These are phyloP conservation scores for Boletus smithii DNA, from an alignment of 1,284 basidiomycete genomes.

Conservation along the genomic window DNA sequence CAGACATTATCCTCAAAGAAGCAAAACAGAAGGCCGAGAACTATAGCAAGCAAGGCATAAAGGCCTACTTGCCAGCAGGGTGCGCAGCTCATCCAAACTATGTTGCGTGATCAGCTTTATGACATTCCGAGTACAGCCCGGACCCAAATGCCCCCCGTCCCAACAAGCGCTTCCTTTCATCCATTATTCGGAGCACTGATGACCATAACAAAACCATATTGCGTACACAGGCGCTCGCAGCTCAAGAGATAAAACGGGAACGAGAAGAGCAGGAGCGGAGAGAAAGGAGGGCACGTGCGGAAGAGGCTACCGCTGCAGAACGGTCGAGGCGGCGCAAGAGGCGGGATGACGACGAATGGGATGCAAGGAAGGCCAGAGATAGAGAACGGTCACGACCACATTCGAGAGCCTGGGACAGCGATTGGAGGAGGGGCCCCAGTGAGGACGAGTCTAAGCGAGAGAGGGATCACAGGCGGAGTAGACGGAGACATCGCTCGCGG, in stretches of 20 bases:
- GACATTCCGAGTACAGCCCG: slow-evolving; percentile 9
- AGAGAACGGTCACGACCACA: slow-evolving; percentile 36
- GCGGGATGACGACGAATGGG: slow-evolving; percentile 37
- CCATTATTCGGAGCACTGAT: slow-evolving; percentile 86
- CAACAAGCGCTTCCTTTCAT: slow-evolving; percentile 89
- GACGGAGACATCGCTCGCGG: slow-evolving; percentile 30
- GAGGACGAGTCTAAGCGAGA: slow-evolving; percentile 15
- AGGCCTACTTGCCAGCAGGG: slow-evolving; percentile 59
- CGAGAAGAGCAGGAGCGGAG: slow-evolving; percentile 59
- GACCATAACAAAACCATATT: slow-evolving; percentile 87
- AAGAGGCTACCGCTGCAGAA: slow-evolving; percentile 67
- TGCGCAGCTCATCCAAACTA: slow-evolving; percentile 26
- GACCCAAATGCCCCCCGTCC: slow-evolving; percentile 71
- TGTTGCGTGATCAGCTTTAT: background rate
- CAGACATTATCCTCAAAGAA: slow-evolving; percentile 83
- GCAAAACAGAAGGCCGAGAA: slow-evolving; percentile 83
- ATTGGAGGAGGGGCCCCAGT: slow-evolving; percentile 27
- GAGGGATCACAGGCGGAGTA: slow-evolving; percentile 17
- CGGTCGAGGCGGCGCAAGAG: slow-evolving; percentile 45
- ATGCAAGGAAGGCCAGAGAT: slow-evolving; percentile 43
- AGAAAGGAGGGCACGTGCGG: slow-evolving; percentile 59
- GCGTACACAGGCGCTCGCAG: slow-evolving; percentile 71
- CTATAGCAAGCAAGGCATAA: slow-evolving; percentile 63
- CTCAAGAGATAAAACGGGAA: slow-evolving; percentile 65
- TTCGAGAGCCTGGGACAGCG: slow-evolving; percentile 27